Base-by-base conservation (phyloP, 2,329 filamentous ascomycete species). In the Calonectria naviculata region DNA sequence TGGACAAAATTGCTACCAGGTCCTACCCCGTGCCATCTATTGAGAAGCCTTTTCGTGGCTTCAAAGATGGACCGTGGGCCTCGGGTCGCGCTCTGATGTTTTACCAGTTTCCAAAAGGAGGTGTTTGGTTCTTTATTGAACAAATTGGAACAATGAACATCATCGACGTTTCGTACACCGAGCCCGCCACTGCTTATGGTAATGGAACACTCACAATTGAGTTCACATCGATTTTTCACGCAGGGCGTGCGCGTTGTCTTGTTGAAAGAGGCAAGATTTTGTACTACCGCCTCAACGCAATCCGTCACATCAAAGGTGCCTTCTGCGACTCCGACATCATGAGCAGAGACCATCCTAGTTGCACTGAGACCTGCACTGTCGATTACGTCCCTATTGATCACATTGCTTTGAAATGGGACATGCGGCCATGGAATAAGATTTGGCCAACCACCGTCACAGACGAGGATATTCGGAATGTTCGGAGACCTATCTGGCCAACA, bases 91-190 rank as follows among this genome's bases (percentile, higher is more conserved):
- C 72, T 0, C 41, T 81, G 0, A n/a, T 36, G 0, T 19, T 81
- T 0, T 13, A 46, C 1, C 24, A 63, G 1, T 79, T 81, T 4
- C 79, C 78, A 0, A 24, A 26, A 1, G 17, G 10, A 0, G 68
- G 71, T 0, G 29, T 81, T 1, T 81, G 79, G 79, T 41, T 61
- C 1, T 65, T 80, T 0, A 12, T 81, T 1, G 38, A 26, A 13
- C n/a, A 21, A 1, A 41, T 79, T 1, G 78, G 78, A 0, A 13
- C 41, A 0, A 9, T 29, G 1, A 42, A 70, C 5, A 67, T 81
- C 1, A 68, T 71, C 1, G 58, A 73, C 0, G 71, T 60, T 1
- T 21, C 12, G 1, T 76, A 71, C 15, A 0, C 4, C 5, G 12
- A 28, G 0, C 0, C 29, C 12, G 17, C 12, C 5, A 10, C 21